phyloP scores from a whole-genome alignment of 495 filamentous ascomycete species.

The Trichoderma orchidacearum region DNA sequence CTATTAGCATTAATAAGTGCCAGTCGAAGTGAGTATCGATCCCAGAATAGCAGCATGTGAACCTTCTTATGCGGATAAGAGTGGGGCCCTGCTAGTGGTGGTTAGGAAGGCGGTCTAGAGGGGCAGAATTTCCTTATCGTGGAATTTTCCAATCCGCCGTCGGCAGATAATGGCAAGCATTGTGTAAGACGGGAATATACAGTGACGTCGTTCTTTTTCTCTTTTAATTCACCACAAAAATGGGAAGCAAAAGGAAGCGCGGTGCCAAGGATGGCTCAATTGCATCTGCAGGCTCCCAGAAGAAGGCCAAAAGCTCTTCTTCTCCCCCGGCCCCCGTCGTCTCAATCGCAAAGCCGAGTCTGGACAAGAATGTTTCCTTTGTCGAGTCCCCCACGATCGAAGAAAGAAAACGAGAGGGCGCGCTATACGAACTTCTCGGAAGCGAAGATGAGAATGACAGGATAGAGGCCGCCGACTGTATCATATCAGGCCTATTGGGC shows the following conservation, averaged over 20 bases:
- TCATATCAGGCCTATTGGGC: slow-evolving; percentile 30
- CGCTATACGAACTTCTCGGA: slow-evolving; percentile 36
- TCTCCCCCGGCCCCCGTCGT: background rate
- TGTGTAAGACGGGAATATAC: background rate
- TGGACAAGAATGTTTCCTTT: background rate
- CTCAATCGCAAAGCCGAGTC: background rate
- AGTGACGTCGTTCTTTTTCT: background rate
- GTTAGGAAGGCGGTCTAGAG: background rate
- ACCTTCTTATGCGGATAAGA: background rate
- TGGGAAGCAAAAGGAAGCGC: slow-evolving; percentile 3
- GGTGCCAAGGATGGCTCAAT: background rate
- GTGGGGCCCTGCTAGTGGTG: background rate
- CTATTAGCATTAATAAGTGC: no score
- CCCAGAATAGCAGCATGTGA: background rate
- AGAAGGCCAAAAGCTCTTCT: background rate
- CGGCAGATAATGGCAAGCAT: background rate
- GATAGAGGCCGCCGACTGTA: slow-evolving; percentile 33
- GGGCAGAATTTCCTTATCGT: background rate
- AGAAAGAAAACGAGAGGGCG: slow-evolving; percentile 29
- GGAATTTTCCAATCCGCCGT: background rate
- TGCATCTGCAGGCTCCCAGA: background rate
- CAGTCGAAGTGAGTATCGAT: background rate
- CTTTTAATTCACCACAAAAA: background rate
- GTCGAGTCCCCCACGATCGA: slow-evolving; percentile 11
- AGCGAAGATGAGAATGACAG: slow-evolving; percentile 36